These are phyloP conservation scores for Brasilioporus rufonigricans DNA, from an alignment of 768 basidiomycete genomes.

Conservation along the genomic window DNA sequence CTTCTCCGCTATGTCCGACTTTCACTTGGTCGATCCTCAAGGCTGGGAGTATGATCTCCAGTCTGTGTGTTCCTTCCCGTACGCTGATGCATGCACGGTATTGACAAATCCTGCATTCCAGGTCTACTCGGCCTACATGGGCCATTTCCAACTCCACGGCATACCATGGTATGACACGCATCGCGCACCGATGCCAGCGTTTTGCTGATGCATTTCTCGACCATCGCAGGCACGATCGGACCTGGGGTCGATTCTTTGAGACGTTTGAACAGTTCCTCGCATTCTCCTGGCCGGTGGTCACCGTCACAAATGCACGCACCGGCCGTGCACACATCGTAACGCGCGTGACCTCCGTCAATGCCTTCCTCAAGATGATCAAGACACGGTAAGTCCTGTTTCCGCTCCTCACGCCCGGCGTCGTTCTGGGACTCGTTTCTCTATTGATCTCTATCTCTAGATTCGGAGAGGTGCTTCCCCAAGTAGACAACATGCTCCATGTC, in stretches of 20 bases:
- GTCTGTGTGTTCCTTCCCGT: slow-evolving; percentile 49
- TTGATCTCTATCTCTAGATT: slow-evolving; percentile 39
- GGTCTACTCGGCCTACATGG: slow-evolving; percentile 77
- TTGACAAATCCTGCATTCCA: slow-evolving; percentile 17
- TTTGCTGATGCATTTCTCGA: neutral
- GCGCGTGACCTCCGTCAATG: slow-evolving; percentile 63
- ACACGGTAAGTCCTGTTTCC: slow-evolving; percentile 47
- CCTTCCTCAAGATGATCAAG: slow-evolving; percentile 85
- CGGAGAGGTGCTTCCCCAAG: slow-evolving; percentile 70
- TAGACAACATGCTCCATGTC: slow-evolving; percentile 69
- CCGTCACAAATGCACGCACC: slow-evolving; percentile 69
- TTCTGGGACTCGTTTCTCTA: neutral
- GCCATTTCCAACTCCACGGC: slow-evolving; percentile 69
- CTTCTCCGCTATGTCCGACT: slow-evolving; percentile 52
- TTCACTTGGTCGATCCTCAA: slow-evolving; percentile 68
- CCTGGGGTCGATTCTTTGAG: slow-evolving; percentile 78
- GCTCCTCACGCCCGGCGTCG: neutral
- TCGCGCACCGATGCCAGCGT: neutral
- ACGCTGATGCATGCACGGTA: neutral
- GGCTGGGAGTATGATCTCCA: slow-evolving; percentile 83
- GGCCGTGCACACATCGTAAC: slow-evolving; percentile 79
- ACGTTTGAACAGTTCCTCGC: slow-evolving; percentile 76
- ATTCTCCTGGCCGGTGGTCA: slow-evolving; percentile 83
- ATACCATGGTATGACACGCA: slow-evolving; percentile 54
- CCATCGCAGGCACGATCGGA: slow-evolving; percentile 65